Base-by-base conservation (phyloP, 2,329 filamentous ascomycete species). In the Aspergillus sp. region DNA sequence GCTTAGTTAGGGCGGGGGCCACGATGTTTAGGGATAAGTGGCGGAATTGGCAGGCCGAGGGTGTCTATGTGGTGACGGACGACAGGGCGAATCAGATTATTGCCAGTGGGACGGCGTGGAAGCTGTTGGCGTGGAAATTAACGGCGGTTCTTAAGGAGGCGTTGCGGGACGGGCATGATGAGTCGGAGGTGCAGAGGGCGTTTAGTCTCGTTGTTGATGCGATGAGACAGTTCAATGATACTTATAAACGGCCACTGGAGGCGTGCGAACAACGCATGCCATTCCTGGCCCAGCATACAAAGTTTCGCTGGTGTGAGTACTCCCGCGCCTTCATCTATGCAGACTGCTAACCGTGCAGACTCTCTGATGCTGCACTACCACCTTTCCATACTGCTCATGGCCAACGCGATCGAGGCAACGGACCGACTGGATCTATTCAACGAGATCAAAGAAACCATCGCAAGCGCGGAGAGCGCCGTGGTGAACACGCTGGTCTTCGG, bases 241-340 rank as follows among this genome's bases (percentile, higher is more conserved):
- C 67, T 3, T 70, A 71, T 48, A 62, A 62, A 15, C 65, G 62
- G 12, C 61, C 69, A 9, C 48, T 71, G 15, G 59, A 55, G 15
- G 64, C 57, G 5, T 72, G 69, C 54, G 60, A 70, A 48, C 52
- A 65, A 34, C 65, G 69, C 3, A 63, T 72, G 26, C 68, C 66
- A 12, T 71, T 71, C 43, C 61, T 71, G 15, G 62, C 60, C 2
- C 64, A 71, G 38, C 57, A 66, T 17, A 69, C 66, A n/a, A 66
- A 65, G 52, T 54, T 72, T 39, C 68, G 68, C n/a, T 72, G 70
- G 70, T 70, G 65, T 67, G 39, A 61, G 64, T 67, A n/a, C 13
- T 8, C 41, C 2, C 17, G 6, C 38, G 8, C 22, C 44, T 55
- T 45, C 8, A 17, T 8, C 3, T 9, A 34, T 12, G 2, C n/a